Conservation (phyloP, 306 rosid genomes). For the Prunus campanulata region DNA sequence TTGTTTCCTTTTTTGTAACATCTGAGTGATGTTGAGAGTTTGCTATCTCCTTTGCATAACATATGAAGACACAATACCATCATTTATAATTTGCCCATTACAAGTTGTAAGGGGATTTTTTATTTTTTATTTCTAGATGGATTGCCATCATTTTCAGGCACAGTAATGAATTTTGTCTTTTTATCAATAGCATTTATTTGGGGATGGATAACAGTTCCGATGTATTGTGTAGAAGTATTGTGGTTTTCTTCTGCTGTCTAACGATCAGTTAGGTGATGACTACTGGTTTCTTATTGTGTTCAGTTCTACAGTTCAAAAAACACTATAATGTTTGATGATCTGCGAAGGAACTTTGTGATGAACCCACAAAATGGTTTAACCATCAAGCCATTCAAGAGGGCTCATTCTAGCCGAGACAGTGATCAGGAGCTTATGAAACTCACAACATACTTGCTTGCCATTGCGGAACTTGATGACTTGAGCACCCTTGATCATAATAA, state of each 20-base stretch:
- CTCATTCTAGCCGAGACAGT: constrained; percentile 76
- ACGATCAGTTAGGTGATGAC: constrained; percentile 12
- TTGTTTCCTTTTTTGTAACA: neutral
- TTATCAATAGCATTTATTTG: neutral
- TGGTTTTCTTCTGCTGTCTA: neutral
- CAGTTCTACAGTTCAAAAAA: constrained; percentile 81
- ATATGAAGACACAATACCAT: neutral
- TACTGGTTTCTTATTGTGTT: constrained; percentile 25
- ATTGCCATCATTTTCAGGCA: neutral
- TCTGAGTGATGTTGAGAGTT: neutral
- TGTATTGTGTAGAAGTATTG: constrained; percentile 4
- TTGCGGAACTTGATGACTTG: constrained; percentile 88
- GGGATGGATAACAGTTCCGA: neutral
- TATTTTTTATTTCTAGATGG: neutral
- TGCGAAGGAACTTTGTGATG: constrained; percentile 92
- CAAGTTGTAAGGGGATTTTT: neutral
- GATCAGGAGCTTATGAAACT: constrained; percentile 89
- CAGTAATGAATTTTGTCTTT: neutral
- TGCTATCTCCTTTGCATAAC: neutral
- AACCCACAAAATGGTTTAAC: constrained; percentile 92
- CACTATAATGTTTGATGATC: constrained; percentile 91
- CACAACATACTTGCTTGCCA: constrained; percentile 82
- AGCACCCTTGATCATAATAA: constrained; percentile 62
- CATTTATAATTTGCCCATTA: neutral
- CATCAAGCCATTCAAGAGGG: constrained; percentile 95